Evolutionary conservation across 192 early-diverging fungal genomes (phyloP).

Genomic region (Obelidium mucronatum): DNA sequence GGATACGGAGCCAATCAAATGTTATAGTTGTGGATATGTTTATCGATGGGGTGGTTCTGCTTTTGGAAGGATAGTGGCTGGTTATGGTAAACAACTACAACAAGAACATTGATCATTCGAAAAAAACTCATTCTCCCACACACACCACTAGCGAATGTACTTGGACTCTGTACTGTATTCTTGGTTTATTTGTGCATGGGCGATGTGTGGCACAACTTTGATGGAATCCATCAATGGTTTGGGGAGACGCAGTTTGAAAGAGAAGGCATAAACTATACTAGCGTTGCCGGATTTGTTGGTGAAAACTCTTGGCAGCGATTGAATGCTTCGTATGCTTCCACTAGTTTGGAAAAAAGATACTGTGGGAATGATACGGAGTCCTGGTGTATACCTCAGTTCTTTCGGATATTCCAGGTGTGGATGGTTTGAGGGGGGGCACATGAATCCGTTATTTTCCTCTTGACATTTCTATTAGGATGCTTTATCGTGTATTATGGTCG

Average conservation of each 20-base stretch:
- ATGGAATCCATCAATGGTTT: constrained; percentile 18
- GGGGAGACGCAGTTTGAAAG: constrained; percentile 16
- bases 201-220: neutral
- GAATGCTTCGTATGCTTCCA: neutral
- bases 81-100: neutral
- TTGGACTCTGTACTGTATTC: neutral
- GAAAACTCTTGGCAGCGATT: neutral
- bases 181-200: constrained; percentile 1
- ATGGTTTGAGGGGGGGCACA: too few species aligned
- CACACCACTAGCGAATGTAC: neutral
- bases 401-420: neutral
- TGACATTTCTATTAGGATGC: neutral
- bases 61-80: neutral
- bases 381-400: neutral
- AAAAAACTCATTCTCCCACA: neutral
- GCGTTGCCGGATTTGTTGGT: neutral
- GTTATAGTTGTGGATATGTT: constrained; percentile 6
- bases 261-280: neutral
- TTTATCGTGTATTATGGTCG: neutral
- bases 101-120: neutral
- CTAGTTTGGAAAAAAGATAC: neutral
- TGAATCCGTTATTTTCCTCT: too few species aligned
- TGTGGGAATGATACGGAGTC: too few species aligned
- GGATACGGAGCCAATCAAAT: neutral
- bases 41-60: constrained; percentile 9